Evolutionary conservation across 495 filamentous ascomycete species (phyloP).

Genomic region (Tuber umbilicatum): DNA sequence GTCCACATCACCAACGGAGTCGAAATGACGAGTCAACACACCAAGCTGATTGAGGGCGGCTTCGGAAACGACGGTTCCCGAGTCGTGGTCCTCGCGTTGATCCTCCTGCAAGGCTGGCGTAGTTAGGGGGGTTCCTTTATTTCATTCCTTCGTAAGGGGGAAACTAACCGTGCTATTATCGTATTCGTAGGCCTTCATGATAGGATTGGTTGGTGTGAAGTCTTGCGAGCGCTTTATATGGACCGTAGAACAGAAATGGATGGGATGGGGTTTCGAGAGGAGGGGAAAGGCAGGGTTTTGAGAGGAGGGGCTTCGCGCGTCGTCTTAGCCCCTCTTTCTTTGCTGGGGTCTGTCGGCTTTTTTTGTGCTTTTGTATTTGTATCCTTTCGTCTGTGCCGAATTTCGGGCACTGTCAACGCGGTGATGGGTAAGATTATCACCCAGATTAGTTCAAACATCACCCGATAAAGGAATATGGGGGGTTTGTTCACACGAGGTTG

Average conservation of each 20-base stretch:
- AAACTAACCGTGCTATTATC: slow-evolving; percentile 66
- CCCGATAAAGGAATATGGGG: neutral
- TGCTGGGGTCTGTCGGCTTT: neutral
- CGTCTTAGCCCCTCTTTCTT: slow-evolving; percentile 12
- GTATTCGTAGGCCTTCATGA: slow-evolving; percentile 79
- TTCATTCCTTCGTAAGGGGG: slow-evolving; percentile 29
- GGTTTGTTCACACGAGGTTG: neutral
- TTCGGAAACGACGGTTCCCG: slow-evolving; percentile 56
- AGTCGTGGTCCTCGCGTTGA: slow-evolving; percentile 85
- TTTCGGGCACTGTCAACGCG: too few relatives aligned
- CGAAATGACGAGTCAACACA: slow-evolving; percentile 67
- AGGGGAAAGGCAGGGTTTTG: slow-evolving; percentile 13
- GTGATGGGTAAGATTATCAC: too few relatives aligned
- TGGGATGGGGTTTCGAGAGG: slow-evolving; percentile 4
- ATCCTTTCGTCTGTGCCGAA: too few relatives aligned
- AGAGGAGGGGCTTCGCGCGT: slow-evolving; percentile 13
- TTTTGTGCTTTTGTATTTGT: too few relatives aligned
- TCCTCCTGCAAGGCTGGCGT: slow-evolving; percentile 58
- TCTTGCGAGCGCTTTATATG: slow-evolving; percentile 4
- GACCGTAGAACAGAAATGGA: slow-evolving; percentile 6
- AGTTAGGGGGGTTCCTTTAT: slow-evolving; percentile 7
- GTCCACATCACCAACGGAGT: slow-evolving; percentile 52
- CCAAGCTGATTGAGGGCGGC: slow-evolving; percentile 66
- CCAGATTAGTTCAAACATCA: neutral
- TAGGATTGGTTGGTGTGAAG: slow-evolving; percentile 20